Conservation (phyloP, 306 rosid genomes). For the Datisca glomerata region DNA sequence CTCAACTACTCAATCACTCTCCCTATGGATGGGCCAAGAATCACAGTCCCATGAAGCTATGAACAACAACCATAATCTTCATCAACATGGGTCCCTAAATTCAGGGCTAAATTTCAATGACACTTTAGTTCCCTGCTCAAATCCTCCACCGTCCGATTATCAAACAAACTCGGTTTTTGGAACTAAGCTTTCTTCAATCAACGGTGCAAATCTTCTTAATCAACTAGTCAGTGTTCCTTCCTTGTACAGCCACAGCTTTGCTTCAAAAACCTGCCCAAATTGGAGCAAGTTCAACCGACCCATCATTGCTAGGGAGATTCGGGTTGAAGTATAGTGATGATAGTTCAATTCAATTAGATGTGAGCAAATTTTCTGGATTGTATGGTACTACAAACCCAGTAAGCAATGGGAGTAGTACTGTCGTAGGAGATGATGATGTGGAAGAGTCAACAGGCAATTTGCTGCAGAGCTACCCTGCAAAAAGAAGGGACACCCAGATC, state of each 20-base stretch:
- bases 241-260: constrained; percentile 77
- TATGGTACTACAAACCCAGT: constrained; percentile 40
- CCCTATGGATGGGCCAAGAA: constrained; percentile 26
- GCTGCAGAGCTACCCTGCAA: constrained; percentile 40
- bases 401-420: too few relatives aligned
- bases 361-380: constrained; percentile 29
- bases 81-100: constrained; percentile 17
- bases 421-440: too few relatives aligned
- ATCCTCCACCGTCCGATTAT: constrained; percentile 27
- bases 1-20: constrained; percentile 20
- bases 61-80: constrained; percentile 15
- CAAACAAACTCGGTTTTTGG: constrained; percentile 59
- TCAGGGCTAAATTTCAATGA: constrained; percentile 27
- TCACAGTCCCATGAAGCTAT: constrained; percentile 17
- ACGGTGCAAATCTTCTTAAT: too few relatives aligned
- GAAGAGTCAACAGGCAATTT: too few relatives aligned
- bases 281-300: constrained; percentile 48
- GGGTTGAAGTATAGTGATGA: constrained; percentile 35
- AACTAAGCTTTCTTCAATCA: constrained; percentile 26
- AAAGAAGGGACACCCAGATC: constrained; percentile 36
- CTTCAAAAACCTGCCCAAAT: constrained; percentile 76
- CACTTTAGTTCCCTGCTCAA: constrained; percentile 26
- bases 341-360: constrained; percentile 25
- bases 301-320: constrained; percentile 47
- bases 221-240: constrained; percentile 42